Evolutionary conservation across 2,329 filamentous ascomycete genomes (phyloP), one percentile per base, ranked within the genome.

Genomic region (Pyrenochaeta sp.): DNA sequence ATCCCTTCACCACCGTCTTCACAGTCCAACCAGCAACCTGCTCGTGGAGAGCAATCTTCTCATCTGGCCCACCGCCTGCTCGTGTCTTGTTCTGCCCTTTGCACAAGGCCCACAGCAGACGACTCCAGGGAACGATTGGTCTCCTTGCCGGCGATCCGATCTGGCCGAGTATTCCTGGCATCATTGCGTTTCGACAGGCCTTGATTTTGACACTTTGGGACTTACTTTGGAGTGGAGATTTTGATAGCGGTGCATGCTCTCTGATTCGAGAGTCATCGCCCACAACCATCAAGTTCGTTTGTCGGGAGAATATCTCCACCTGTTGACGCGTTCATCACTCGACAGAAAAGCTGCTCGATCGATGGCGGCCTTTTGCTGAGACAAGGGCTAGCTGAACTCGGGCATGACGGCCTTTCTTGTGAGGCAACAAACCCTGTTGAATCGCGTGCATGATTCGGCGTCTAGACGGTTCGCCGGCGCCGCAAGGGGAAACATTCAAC

Each of bases 101-200:
- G n/a, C 13, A 19, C 8, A 8, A 13, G 20, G 14, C 19, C 34
- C 15, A 10, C 39, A 35, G 17, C n/a, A 35, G 27, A 48, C 35
- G 34, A 37, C 18, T 40, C 44, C 34, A 27, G 22, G n/a, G 39
- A 18, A 21, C 9, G 8, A 35, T 44, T 44, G 13, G 18, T 31
- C 11, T 35, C 48, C 51, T 34, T 46, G 48, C 6, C 24, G 60
- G 45, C 40, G 53, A 65, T 65, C 61, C 27, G 50, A 53, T 63
- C 61, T 61, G 45, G 60, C 53, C 49, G 47, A 21, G 23, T 6
- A 11, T 36, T 34, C 34, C 35, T 31, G n/a, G 41, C 19, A 23
- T 32, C 15, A 20, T 17, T 35, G 35, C 32, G 19, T 41, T 41
- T 44, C 15, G 30, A 19, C 27, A 38, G 37, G 22, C 9, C 3